Base-by-base conservation (phyloP, 2,329 filamentous ascomycete genomes). In the Scopulariopsis brevicaulis region DNA sequence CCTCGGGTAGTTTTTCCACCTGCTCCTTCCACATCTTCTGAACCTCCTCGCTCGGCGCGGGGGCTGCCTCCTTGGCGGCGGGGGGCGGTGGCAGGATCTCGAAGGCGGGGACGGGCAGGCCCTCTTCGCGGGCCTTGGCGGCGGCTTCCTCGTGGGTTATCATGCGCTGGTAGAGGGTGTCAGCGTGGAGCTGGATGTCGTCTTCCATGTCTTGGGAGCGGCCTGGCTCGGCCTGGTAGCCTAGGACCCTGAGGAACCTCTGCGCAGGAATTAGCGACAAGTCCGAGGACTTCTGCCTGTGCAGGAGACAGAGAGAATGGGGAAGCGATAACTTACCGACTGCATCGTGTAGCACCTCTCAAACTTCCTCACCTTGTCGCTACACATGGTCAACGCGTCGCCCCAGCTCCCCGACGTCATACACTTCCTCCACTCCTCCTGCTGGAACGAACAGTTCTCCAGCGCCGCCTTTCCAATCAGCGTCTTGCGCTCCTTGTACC, bases 141-240 rank as follows among this genome's bases (percentile, higher is more conserved):
- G 89, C 83, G 62, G 80, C 81, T 22, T 77, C 77, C 71, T 99
- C 93, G 68, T 96, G 90, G 61, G 83, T 80, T 43, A 96, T 72
- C 85, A 97, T 90, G 64, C 87, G 84, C 66, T 93, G 88, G 71
- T 91, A 99, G 48, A 99, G 78, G 62, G 83, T 83, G 74, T 99
- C 94, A 60, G 93, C 93, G 70, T 96, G 92, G 86, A 97, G 90
- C 72, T 97, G 94, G 61, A 99, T 90, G 64, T 87, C 83, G 69
- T 96, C 92, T 65, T 96, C 89, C 56, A 89, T 80, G 34, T 85
- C 79, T 0, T 79, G 74, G 10, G 85, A 75, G 24, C 85, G 81
- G 52, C 87, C 81, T 61, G 82, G 76, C 28, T 82, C 83, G 8
- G 83, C 82, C 37, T 95, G 80, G 69, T 96, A 97, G 4, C 94